phyloP scores from a whole-genome alignment of 345 rosid genomes.

The Turritis glabra region DNA sequence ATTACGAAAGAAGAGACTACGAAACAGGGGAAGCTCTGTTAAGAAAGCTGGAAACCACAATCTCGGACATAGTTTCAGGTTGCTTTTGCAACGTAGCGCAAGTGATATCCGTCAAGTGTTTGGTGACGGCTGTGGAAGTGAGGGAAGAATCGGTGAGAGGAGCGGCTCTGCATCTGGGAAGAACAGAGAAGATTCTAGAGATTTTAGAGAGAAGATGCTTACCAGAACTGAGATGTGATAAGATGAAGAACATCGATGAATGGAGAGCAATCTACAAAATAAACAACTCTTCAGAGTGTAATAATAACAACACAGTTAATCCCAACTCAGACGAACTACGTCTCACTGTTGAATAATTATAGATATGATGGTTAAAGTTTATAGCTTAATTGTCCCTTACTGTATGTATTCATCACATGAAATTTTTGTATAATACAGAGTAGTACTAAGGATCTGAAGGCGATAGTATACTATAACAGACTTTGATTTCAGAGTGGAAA shows the following conservation, averaged over 20 bases:
- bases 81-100: conserved; percentile 68
- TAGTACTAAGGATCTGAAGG: too few species aligned
- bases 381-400: too few species aligned
- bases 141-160: conserved; percentile 56
- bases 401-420: too few species aligned
- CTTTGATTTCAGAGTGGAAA: too few species aligned
- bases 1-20: conserved; percentile 34
- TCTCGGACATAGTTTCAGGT: conserved; percentile 71
- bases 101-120: conserved; percentile 57
- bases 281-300: conserved; percentile 15
- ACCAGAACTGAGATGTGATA: conserved; percentile 43
- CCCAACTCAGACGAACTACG: conserved; percentile 6
- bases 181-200: conserved; percentile 53
- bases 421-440: too few species aligned
- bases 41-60: conserved; percentile 43
- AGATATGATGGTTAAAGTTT: too few species aligned
- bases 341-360: conserved; percentile 18
- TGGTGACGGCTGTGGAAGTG: conserved; percentile 52
- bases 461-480: too few species aligned
- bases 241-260: conserved; percentile 54
- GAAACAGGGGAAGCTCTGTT: conserved; percentile 43
- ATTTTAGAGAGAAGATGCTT: conserved; percentile 46
- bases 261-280: conserved; percentile 53
- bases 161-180: conserved; percentile 65
- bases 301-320: not conserved